A percentile compares a stretch with the other conserved stretches of the same genome.
These are phyloP conservation scores for Aphanomyces euteiches DNA, from an alignment of 352 stramenopile genomes.

Conservation along the genomic window DNA sequence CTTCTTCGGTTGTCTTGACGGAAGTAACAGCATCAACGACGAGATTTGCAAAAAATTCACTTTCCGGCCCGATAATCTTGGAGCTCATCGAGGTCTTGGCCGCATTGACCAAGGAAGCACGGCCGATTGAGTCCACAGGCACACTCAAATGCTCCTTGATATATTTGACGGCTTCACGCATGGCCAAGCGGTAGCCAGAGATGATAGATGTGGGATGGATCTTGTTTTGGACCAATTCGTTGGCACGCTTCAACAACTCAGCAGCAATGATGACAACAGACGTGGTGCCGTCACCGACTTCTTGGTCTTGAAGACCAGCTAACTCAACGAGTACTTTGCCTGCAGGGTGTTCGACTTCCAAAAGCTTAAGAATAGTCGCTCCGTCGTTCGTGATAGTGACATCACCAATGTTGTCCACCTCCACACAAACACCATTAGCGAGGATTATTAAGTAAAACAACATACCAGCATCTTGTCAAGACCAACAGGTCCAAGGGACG, in stretches of 20 bases:
- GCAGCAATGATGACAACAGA: constrained; percentile 98
- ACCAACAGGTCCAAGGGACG: constrained; percentile 96
- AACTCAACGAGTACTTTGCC: constrained; percentile 98
- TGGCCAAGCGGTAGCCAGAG: constrained; percentile 96
- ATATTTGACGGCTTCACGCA: constrained; percentile 98
- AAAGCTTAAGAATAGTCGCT: constrained; percentile 99
- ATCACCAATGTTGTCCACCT: constrained; percentile 95
- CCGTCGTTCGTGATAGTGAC: constrained; percentile 99
- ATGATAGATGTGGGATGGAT: constrained; percentile 99
- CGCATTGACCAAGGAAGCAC: constrained; percentile 95
- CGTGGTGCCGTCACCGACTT: constrained; percentile 99
- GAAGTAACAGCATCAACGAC: constrained; percentile 96
- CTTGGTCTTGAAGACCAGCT: constrained; percentile 97
- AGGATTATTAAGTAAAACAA: neutral
- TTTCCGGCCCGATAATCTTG: constrained; percentile 98
- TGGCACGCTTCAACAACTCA: constrained; percentile 95
- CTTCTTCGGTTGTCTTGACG: constrained; percentile 91
- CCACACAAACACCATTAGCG: constrained; percentile 16
- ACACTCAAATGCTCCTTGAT: constrained; percentile 98
- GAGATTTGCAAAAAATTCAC: constrained; percentile 96
- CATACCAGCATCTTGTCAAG: constrained; percentile 99
- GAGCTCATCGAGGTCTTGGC: constrained; percentile 98
- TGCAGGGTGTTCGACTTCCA: constrained; percentile 99
- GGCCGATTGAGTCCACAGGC: constrained; percentile 90
- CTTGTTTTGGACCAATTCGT: constrained; percentile 97